phyloP scores from a whole-genome alignment of 345 rosid genomes.

The Psidium friedrichsthalianum region DNA sequence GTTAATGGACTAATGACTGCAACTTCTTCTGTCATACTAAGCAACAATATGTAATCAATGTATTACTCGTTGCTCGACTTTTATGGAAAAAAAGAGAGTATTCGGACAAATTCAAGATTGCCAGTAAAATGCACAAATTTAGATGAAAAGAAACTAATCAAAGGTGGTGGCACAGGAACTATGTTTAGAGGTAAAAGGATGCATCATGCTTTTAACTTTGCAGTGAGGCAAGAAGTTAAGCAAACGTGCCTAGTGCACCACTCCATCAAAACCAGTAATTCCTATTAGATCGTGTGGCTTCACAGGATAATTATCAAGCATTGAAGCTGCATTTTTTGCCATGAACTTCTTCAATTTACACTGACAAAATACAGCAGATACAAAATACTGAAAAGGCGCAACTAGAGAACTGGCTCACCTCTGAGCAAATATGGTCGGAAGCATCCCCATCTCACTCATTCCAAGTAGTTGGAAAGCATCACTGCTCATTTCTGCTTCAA shows the following conservation, averaged over 20 bases:
- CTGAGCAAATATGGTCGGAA: conserved; percentile 59
- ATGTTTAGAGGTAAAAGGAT: not conserved
- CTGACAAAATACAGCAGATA: not conserved
- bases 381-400: not conserved
- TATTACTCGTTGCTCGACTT: not conserved
- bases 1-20: not conserved
- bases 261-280: not conserved
- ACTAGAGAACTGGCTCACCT: conserved; percentile 25
- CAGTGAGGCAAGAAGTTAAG: not conserved
- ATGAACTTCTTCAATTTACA: not conserved
- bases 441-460: conserved; percentile 91
- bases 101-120: not conserved
- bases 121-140: not conserved
- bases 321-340: not conserved
- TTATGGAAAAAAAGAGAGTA: not conserved
- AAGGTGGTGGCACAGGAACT: not conserved
- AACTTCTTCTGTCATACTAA: not conserved
- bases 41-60: not conserved
- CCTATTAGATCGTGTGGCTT: not conserved
- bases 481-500: conserved; percentile 94
- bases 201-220: not conserved
- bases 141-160: not conserved
- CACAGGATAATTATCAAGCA: not conserved
- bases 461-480: conserved; percentile 94
- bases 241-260: not conserved